Evolutionary conservation across 495 filamentous ascomycete genomes (phyloP), one percentile per base, ranked within the genome.

Genomic region (Trypethelium eluteriae): DNA sequence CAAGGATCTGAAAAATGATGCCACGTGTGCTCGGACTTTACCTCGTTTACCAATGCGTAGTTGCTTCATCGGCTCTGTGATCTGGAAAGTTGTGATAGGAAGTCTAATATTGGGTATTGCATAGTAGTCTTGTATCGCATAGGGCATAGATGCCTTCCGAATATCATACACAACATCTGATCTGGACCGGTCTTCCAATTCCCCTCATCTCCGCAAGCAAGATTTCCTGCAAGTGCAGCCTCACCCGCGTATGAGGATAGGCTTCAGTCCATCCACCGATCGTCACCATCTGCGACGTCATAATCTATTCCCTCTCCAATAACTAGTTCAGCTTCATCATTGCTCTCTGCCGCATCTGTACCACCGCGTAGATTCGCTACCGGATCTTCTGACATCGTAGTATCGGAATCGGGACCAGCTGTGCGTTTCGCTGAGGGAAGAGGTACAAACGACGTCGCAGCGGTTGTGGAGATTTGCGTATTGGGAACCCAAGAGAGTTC

Each of bases 401-500:
- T 47, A 63, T 62, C 64, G 14, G 41, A 25, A 36, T 53, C 67
- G 38, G 16, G 18, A 9, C 38, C 14, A 56, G 46, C 34, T 16
- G 56, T n/a, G 3, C 39, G 7, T n/a, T 50, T 38, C 6, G 61
- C 16, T 34, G 38, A 36, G 62, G 38, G 7, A 25, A 39, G 39
- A 5, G 50, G 11, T 12, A 39, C 47, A 65, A 61, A 44, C 14
- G 38, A 36, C 38, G 78, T 73, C 1, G 78, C 77, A 4, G 18
- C 6, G 6, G 53, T 36, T 10, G 77, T 77, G 61, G 80, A 81
- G 62, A 82, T 74, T 6, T 69, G 78, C 25, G 25, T 25, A 62
- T 75, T 75, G 16, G 63, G 44, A 47, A 88, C 81, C 94, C 94
- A 98, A 14, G 82, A 73, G 34, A 92, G 77, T 63, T 94, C 87